Evolutionary conservation across 352 stramenopile genomes (phyloP), one percentile per base, ranked within the genome.

Genomic region (Hyphochytrium catenoides): DNA sequence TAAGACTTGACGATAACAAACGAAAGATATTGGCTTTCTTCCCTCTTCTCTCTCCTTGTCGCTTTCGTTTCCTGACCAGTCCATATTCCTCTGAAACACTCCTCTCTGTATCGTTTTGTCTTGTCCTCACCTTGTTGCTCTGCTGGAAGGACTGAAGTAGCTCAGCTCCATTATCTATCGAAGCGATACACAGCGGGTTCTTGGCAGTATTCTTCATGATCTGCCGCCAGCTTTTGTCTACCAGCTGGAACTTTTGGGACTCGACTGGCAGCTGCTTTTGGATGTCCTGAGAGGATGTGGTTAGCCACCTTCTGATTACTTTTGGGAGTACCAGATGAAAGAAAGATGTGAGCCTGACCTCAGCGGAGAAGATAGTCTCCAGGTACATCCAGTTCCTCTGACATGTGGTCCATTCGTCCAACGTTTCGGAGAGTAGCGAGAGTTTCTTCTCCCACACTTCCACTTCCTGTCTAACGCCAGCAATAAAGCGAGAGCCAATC

Each of bases 401-500:
- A 20, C 65, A 82, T 14, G 66, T 50, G 19, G 77, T 70, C 70
- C 70, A 84, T 30, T 84, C 70, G 28, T 84, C 70, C 0, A 84
- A 36, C 6, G 70, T 81, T 20, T 84, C 62, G 0, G 64, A 74
- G 8, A 91, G 48, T 22, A 85, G 46, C 9, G 68, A 68, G 1
- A 91, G 47, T 9, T 75, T 69, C 36, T 85, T 85, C 41, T 73
- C 75, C 75, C 75, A 91, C 12, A 53, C 57, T 19, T 91, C 74
- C 3, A 91, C 75, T 49, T 85, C 62, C 23, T 84, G 67, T 45
- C 87, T 83, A 4, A 91, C 72, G 1, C 75, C 75, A 44, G 85
- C 55, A 34, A 91, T 88, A 46, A 73, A 91, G 0, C 75, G 67
- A 17, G 68, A 86, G 6, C 75, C 75, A 66, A 91, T 84, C 74